A percentile compares a stretch with the other conserved stretches of the same genome.
Conservation (phyloP, 176 grass and related monocot species). For the Chrysopogon serrulatus region DNA sequence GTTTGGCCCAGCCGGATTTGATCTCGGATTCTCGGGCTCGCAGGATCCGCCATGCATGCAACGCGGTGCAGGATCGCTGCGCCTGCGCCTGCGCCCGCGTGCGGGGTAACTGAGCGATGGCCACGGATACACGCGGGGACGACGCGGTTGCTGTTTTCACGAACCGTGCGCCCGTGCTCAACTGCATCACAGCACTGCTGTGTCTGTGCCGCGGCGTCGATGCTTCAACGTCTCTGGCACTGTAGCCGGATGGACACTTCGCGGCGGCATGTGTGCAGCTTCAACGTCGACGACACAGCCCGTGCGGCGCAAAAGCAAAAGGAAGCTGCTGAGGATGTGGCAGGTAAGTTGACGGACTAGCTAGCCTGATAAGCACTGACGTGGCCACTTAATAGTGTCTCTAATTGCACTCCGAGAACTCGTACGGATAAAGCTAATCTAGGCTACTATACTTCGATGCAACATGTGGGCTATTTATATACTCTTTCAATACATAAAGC, state of each 20-base stretch:
- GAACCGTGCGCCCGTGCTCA: too few relatives aligned
- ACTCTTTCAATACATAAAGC: not conserved
- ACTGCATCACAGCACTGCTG: too few relatives aligned
- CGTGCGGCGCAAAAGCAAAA: not conserved
- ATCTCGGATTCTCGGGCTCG: too few relatives aligned
- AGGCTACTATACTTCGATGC: not conserved
- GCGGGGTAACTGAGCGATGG: too few relatives aligned
- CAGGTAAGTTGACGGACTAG: not conserved
- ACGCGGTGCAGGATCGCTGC: too few relatives aligned
- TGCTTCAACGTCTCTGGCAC: not conserved
- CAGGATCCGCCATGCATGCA: not conserved
- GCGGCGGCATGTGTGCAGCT: not conserved
- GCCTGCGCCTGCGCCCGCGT: too few relatives aligned
- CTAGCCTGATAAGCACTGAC: not conserved
- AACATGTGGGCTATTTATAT: not conserved
- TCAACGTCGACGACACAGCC: not conserved
- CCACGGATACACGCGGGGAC: too few relatives aligned
- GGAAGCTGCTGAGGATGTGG: not conserved
- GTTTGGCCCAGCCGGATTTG: not conserved
- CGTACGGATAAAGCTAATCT: not conserved
- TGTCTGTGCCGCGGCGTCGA: not conserved
- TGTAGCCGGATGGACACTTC: not conserved
- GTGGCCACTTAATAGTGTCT: slow-evolving; percentile 1
- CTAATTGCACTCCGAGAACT: not conserved
- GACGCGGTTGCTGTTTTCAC: too few relatives aligned